Evolutionary conservation across 2,329 filamentous ascomycete species (phyloP).

Genomic region (Cladosporium velox): DNA sequence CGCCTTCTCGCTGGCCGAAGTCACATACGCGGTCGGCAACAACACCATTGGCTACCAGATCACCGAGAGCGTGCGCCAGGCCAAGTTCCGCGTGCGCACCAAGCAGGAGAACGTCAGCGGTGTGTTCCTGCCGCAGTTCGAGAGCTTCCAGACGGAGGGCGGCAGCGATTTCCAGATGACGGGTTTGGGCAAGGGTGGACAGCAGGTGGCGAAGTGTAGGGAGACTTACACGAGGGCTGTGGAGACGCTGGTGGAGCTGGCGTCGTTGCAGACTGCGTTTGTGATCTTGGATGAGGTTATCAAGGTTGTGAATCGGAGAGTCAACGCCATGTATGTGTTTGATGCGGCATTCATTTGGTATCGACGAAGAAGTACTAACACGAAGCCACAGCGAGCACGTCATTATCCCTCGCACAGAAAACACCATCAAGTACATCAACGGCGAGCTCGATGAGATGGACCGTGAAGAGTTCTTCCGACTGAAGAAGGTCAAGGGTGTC

Average conservation of each 20-base stretch:
- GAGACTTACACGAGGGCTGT: conserved; percentile 96
- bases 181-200: conserved; percentile 91
- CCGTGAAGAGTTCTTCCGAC: conserved; percentile 93
- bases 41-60: conserved; percentile 91
- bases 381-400: conserved; percentile 70
- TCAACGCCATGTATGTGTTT: conserved; percentile 80
- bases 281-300: conserved; percentile 98
- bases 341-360: neutral
- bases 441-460: conserved; percentile 97
- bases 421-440: conserved; percentile 99
- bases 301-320: conserved; percentile 97
- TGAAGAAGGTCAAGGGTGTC: conserved; percentile 88
- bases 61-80: conserved; percentile 90
- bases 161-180: conserved; percentile 96
- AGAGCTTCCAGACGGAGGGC: conserved; percentile 84
- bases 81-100: conserved; percentile 87
- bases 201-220: conserved; percentile 91
- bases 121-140: conserved; percentile 90
- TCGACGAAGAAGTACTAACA: conserved; percentile 25
- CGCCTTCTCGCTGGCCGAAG: conserved; percentile 94
- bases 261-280: conserved; percentile 95
- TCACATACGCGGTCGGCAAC: conserved; percentile 93
- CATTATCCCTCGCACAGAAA: conserved; percentile 96
- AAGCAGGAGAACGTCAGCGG: conserved; percentile 99
- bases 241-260: conserved; percentile 91